Evolutionary conservation across 768 basidiomycete species (phyloP), one percentile per base, ranked within the genome.

Genomic region (Leccinum boreale): DNA sequence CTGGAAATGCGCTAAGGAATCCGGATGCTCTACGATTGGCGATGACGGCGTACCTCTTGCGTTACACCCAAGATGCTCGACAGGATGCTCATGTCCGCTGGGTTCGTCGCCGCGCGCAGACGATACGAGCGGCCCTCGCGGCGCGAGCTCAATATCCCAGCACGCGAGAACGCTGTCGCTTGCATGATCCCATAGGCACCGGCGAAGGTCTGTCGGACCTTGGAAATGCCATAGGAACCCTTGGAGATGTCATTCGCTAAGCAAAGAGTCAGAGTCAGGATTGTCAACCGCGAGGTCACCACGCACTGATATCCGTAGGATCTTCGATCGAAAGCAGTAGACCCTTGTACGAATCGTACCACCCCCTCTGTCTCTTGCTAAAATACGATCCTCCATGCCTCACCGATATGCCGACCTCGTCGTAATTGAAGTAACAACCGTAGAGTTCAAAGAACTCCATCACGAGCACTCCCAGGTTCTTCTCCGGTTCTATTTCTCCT

Each of bases 241-340:
- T 81, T 84, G 0, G 94, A 93, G 26, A 98, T 92, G 73, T 98
- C 95, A 69, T 98, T 98, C 21, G 85, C 94, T 98, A 67, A 2
- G 45, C 57, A 54, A 44, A 36, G 24, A 50, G 50, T 54, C 44
- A 55, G 59, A 55, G 59, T 21, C n/a, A 26, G n/a, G 19, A 17
- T 26, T 12, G 46, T 44, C 36, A 29, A 28, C 49, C 19, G 52
- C 19, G 15, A 35, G 52, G 39, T 53, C 28, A n/a, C 5, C 6
- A 81, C 92, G 73, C 65, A 96, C 94, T 78, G 26, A 82, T 74
- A 74, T 98, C 94, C 14, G 87, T 89, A 11, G 97, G 97, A 73
- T 99, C 97, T 71, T 98, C 97, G 28, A 99, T 90, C 5, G 86
- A 89, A 49, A 99, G 74, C 62, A 90, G 73, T 28, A 78, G 75